A percentile compares a stretch with the other conserved stretches of the same genome.
Conservation (phyloP, 371 early-diverging fungal genomes). For the Mortierella sp. region DNA sequence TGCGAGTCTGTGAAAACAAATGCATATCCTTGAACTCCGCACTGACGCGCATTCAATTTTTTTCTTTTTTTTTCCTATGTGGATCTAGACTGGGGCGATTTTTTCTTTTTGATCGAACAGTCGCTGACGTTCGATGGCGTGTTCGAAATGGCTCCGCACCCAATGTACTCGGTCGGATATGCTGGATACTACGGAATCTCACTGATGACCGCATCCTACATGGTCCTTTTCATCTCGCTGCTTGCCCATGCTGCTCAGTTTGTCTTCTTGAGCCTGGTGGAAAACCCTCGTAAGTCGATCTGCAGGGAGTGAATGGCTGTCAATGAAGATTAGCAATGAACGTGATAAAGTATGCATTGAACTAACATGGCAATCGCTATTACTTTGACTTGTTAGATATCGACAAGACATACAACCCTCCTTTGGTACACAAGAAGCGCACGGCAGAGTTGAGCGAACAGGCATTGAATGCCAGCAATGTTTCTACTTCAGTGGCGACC, state of each 20-base stretch:
- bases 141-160: constrained; percentile 97
- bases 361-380: background rate
- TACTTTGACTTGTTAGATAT: constrained; percentile 68
- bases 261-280: constrained; percentile 90
- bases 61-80: background rate
- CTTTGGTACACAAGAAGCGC: constrained; percentile 64
- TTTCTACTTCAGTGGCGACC: background rate
- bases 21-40: constrained; percentile 1
- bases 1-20: background rate
- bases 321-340: background rate
- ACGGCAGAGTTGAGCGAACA: constrained; percentile 39
- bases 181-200: constrained; percentile 96
- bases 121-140: constrained; percentile 93
- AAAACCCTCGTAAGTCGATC: constrained; percentile 85
- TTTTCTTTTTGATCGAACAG: constrained; percentile 94
- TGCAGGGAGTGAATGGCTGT: background rate
- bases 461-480: constrained; percentile 23
- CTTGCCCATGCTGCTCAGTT: constrained; percentile 93
- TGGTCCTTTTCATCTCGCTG: constrained; percentile 90
- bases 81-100: constrained; percentile 94
- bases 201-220: constrained; percentile 86
- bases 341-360: background rate
- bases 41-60: constrained; percentile 2
- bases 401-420: constrained; percentile 91
- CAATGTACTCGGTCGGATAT: constrained; percentile 98